These are phyloP conservation scores for Macrocybe gigantea DNA, from an alignment of 768 basidiomycete species.

Conservation along the genomic window DNA sequence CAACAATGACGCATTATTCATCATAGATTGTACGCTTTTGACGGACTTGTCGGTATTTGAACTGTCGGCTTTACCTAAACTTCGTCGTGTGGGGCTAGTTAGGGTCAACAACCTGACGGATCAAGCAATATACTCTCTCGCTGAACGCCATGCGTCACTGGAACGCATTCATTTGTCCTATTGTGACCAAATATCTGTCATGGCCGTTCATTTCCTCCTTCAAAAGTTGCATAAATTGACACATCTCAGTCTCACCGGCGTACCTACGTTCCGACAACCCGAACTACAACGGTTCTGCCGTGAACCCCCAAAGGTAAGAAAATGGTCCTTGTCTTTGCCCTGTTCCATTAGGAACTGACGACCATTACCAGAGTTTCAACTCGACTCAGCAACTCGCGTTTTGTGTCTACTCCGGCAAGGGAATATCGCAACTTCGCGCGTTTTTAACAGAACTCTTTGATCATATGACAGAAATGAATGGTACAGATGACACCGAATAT, in stretches of 20 bases:
- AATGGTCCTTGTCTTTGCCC: neutral
- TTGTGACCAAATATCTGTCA: conserved; percentile 91
- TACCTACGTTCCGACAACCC: conserved; percentile 79
- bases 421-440: conserved; percentile 75
- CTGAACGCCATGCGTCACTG: conserved; percentile 76
- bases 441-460: conserved; percentile 76
- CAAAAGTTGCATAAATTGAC: conserved; percentile 87
- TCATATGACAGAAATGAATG: conserved; percentile 67
- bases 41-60: conserved; percentile 96
- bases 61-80: conserved; percentile 79
- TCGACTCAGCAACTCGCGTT: conserved; percentile 83
- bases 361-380: conserved; percentile 72
- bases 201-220: conserved; percentile 86
- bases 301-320: conserved; percentile 70
- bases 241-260: conserved; percentile 96
- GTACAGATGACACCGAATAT: conserved; percentile 64
- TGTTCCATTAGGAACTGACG: conserved; percentile 6
- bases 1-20: conserved; percentile 10
- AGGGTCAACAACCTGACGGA: conserved; percentile 92
- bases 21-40: conserved; percentile 71
- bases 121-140: conserved; percentile 85
- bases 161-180: conserved; percentile 97
- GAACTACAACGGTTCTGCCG: conserved; percentile 91
- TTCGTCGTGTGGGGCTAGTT: conserved; percentile 92
- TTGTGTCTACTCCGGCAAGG: conserved; percentile 94